These are phyloP conservation scores for Cutaneotrichosporon sp. DNA, from an alignment of 1,284 basidiomycete species.

Conservation along the genomic window DNA sequence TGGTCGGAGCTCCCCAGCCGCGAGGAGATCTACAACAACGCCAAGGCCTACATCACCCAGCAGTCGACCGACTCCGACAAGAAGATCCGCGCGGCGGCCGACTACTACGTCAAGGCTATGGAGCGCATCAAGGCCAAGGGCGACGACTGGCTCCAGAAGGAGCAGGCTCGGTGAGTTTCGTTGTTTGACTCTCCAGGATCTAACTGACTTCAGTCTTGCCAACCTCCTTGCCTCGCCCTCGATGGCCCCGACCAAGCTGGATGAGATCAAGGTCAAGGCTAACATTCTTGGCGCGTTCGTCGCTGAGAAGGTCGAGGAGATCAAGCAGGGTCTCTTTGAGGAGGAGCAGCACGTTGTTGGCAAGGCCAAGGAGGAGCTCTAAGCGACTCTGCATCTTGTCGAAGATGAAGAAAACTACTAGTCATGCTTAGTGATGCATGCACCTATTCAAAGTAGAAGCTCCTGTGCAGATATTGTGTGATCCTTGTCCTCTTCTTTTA, in stretches of 20 bases:
- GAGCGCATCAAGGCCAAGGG: conserved; percentile 72
- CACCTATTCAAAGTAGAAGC: neutral
- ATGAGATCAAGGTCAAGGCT: conserved; percentile 87
- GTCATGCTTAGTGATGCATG: neutral
- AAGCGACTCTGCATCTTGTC: neutral
- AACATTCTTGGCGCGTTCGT: conserved; percentile 79
- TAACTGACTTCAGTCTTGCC: conserved; percentile 32
- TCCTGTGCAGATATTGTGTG: neutral
- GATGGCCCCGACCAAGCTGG: conserved; percentile 69
- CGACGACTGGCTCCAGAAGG: conserved; percentile 77
- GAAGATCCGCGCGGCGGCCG: conserved; percentile 53
- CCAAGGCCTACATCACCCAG: conserved; percentile 40
- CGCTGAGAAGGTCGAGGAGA: conserved; percentile 51
- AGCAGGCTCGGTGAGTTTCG: conserved; percentile 66
- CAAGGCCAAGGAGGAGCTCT: conserved; percentile 22
- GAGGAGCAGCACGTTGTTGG: conserved; percentile 1
- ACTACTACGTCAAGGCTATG: conserved; percentile 87
- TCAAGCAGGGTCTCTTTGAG: conserved; percentile 25
- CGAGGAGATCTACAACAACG: conserved; percentile 59
- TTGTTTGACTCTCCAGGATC: neutral
- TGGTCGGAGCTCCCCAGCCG: conserved; percentile 55
- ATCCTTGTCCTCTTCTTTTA: too few species aligned
- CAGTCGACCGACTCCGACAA: conserved; percentile 25
- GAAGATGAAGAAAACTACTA: neutral
- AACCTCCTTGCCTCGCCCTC: conserved; percentile 45